These are phyloP conservation scores for Neurospora pannonica DNA, from an alignment of 495 filamentous ascomycete genomes.

Conservation along the genomic window DNA sequence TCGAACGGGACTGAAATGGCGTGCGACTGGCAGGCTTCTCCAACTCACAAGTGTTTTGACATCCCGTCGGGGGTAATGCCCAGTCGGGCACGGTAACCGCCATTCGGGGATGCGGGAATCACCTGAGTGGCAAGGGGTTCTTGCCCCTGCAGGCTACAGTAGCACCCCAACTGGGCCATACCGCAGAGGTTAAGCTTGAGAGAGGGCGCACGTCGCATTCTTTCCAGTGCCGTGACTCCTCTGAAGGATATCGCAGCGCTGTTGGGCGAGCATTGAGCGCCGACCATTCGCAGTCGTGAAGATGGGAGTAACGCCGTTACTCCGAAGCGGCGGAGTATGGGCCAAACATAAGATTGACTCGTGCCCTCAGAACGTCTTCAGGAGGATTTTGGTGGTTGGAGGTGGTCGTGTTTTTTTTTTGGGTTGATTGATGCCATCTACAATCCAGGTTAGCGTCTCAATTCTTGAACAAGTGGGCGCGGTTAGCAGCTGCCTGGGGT, in stretches of 20 bases:
- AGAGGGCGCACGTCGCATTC: background rate
- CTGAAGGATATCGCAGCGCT: background rate
- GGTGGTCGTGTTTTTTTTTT: background rate
- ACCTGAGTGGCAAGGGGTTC: background rate
- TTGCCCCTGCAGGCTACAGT: background rate
- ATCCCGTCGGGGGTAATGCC: background rate
- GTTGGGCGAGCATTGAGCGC: background rate
- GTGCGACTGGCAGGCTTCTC: background rate
- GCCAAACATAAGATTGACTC: background rate
- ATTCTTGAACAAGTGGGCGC: background rate
- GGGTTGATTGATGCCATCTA: background rate
- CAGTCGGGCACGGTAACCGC: background rate
- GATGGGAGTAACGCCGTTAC: background rate
- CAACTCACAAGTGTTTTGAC: background rate
- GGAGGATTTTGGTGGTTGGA: background rate
- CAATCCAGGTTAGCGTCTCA: background rate
- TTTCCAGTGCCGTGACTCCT: background rate
- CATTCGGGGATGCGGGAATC: background rate
- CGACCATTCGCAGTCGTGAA: background rate
- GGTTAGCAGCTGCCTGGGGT: background rate
- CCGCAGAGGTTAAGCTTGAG: background rate
- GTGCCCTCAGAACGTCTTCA: background rate
- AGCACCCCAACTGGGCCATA: background rate
- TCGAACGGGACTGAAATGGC: background rate
- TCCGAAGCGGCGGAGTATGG: background rate